These are phyloP conservation scores for Salix dunnii DNA, from an alignment of 345 rosid species.

Conservation along the genomic window DNA sequence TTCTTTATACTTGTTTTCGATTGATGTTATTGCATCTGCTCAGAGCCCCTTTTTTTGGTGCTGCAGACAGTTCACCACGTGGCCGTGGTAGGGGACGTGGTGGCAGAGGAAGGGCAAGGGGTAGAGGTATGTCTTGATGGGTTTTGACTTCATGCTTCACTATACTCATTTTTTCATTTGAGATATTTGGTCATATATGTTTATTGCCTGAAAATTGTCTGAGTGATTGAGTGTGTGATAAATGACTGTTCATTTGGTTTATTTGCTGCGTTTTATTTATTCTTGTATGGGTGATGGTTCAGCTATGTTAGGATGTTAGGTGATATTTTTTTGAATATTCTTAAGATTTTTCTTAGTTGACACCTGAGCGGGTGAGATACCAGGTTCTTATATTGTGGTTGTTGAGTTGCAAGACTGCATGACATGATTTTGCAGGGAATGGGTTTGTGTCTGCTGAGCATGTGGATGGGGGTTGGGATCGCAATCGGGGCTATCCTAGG, in stretches of 20 bases:
- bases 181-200: neutral
- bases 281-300: neutral
- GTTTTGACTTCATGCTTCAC: neutral
- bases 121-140: conserved; percentile 20
- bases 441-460: conserved; percentile 58
- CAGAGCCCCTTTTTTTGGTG: neutral
- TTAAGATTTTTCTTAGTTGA: neutral
- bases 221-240: neutral
- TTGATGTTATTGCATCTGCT: neutral
- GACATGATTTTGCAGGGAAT: conserved; percentile 47
- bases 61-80: conserved; percentile 30
- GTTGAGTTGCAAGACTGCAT: neutral
- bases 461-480: conserved; percentile 80
- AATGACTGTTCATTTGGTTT: neutral
- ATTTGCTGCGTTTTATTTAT: neutral
- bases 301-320: neutral
- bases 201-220: neutral
- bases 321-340: neutral
- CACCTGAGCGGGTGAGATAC: neutral
- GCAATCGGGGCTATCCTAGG: conserved; percentile 55
- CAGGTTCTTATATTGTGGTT: neutral
- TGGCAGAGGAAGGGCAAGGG: conserved; percentile 26
- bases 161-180: neutral
- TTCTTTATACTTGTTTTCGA: neutral
- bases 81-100: conserved; percentile 31